Evolutionary conservation across 2,329 filamentous ascomycete species (phyloP), one percentile per base, ranked within the genome.

Genomic region (Pyrenochaeta sp.): DNA sequence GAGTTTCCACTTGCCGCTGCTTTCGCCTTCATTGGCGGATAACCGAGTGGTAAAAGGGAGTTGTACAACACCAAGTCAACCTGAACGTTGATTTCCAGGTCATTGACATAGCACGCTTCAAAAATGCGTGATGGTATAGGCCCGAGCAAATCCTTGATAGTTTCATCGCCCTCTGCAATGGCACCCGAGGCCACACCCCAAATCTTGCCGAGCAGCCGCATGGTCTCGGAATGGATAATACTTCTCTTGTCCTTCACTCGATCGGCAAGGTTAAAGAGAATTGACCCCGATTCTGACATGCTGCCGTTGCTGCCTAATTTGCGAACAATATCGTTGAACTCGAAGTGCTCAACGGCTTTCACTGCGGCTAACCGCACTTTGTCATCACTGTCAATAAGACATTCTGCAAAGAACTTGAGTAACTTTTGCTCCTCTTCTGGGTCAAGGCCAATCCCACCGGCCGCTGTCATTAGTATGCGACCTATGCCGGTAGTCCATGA

Each of bases 141-240:
- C 6, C 89, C 90, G 12, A 99, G 82, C n/a, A 94, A 85, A 9
- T 87, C 82, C 12, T 85, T 86, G 22, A 96, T 90, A 19, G 85
- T 82, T 66, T 97, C 92, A 68, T 94, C 90, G 13, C 91, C 92
- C 51, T 90, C 87, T 25, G 91, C 88, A 67, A 99, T 91, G 69
- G 97, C 93, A 19, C 92, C 91, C 19, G 90, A 88, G 12, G 92
- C 94, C 19, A 96, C 93, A n/a, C 92, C 93, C 95, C 95, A 99
- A 28, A 98, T 88, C 61, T 89, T 91, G 10, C 88, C 91, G 1
- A 98, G 82, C 8, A 96, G 83, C 50, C 88, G 90, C 86, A 97
- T 96, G 25, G 92, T 93, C 68, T 94, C 92, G 39, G 91, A 88
- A 56, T 94, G 91, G 10, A 99, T 91, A 42, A 86, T 83, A 13